Conservation (phyloP, 208 protist species). For the Angomonas deanei region DNA sequence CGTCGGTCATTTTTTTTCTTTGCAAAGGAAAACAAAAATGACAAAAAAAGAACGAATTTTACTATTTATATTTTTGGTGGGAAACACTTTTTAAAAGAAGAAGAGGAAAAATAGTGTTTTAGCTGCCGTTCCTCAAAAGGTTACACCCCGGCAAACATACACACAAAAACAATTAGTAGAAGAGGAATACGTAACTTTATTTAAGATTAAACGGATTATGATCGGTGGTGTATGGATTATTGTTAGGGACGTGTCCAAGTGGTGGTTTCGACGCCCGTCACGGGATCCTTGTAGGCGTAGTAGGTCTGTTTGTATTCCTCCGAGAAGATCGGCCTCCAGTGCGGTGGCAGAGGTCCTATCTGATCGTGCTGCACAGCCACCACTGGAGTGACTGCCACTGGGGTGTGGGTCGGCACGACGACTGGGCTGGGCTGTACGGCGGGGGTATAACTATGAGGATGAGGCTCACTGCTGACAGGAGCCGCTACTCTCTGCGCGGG, state of each 20-base stretch:
- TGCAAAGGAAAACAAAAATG: no score
- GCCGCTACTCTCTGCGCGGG: not conserved
- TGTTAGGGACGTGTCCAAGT: constrained; percentile 42
- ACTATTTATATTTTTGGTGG: constrained; percentile 2
- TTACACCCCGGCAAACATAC: no score
- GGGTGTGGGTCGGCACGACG: not conserved
- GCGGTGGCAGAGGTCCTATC: constrained; percentile 29
- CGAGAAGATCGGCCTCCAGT: constrained; percentile 63
- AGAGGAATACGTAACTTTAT: no score
- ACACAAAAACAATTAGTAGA: no score
- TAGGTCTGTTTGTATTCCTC: constrained; percentile 62
- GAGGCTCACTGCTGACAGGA: not conserved
- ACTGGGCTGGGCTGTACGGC: not conserved
- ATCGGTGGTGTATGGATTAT: not conserved
- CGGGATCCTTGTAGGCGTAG: constrained; percentile 57
- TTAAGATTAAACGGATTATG: no score
- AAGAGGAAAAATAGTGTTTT: no score
- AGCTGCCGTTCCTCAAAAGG: no score
- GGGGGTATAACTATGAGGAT: not conserved
- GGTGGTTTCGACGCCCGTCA: constrained; percentile 47
- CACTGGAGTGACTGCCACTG: constrained; percentile 2
- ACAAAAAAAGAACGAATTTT: no score
- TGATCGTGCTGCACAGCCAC: constrained; percentile 16
- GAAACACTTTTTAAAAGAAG: no score
- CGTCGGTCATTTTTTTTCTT: constrained; percentile 8